Evolutionary conservation across 2,329 filamentous ascomycete genomes (phyloP).

Genomic region (Aspergillus flavus): DNA sequence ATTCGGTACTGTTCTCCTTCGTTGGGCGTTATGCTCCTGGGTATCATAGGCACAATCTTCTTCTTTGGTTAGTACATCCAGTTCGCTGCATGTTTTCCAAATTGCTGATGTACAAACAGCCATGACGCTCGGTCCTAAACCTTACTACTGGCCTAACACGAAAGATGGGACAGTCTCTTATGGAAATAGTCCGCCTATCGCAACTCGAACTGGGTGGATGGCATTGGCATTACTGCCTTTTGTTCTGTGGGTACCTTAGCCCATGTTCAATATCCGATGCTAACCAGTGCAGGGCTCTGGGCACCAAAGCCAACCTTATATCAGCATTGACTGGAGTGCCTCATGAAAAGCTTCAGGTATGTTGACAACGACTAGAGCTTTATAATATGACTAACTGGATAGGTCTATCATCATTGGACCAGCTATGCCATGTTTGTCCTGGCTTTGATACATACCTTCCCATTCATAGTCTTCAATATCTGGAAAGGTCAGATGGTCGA

Average conservation of each 20-base stretch:
- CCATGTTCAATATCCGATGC: not conserved
- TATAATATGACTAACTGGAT: not conserved
- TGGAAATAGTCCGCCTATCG: constrained; percentile 57
- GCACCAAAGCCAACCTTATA: constrained; percentile 60
- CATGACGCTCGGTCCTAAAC: constrained; percentile 53
- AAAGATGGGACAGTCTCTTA: constrained; percentile 35
- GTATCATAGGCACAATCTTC: constrained; percentile 46
- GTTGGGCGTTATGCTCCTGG: constrained; percentile 48
- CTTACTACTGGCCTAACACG: constrained; percentile 60
- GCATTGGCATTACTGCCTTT: constrained; percentile 56
- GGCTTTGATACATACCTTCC: constrained; percentile 62
- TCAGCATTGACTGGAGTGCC: constrained; percentile 57
- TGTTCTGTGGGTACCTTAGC: constrained; percentile 40
- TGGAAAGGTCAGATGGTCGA: constrained; percentile 52
- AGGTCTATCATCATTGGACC: constrained; percentile 55
- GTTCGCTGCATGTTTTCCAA: not conserved
- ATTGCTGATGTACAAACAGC: constrained; percentile 25
- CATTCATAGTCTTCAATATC: constrained; percentile 59
- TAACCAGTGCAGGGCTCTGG: constrained; percentile 41
- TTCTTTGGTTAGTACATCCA: constrained; percentile 45
- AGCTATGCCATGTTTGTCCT: constrained; percentile 60
- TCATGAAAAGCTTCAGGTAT: constrained; percentile 58
- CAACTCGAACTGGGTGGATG: constrained; percentile 57
- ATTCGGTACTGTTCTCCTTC: constrained; percentile 49
- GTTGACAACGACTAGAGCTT: not conserved